Percentiles rank a stretch among this genome's conserved stretches.
These are phyloP conservation scores for Wallacemonas sp. DNA, from an alignment of 208 protist genomes.

Conservation along the genomic window DNA sequence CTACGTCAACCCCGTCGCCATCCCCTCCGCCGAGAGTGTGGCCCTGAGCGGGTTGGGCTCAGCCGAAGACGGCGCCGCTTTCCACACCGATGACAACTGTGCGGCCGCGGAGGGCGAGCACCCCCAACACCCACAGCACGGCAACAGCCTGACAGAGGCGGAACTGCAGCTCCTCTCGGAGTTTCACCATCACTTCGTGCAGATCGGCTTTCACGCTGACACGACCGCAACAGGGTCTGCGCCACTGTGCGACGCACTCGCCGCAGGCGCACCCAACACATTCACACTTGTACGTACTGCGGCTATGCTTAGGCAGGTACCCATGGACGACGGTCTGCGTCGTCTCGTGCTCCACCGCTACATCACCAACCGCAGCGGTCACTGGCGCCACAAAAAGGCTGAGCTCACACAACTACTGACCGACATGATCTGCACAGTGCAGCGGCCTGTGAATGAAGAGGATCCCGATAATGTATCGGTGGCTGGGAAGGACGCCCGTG, in stretches of 20 bases:
- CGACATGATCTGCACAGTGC: conserved; percentile 1
- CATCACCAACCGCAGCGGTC: conserved; percentile 80
- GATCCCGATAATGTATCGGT: background rate
- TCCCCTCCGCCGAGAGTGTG: conserved; percentile 71
- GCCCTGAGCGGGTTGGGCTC: conserved; percentile 18
- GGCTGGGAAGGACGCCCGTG: background rate
- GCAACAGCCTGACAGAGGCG: background rate
- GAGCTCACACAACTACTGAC: conserved; percentile 42
- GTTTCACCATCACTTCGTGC: conserved; percentile 77
- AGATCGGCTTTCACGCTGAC: conserved; percentile 71
- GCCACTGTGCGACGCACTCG: conserved; percentile 62
- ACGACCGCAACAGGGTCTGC: conserved; percentile 36
- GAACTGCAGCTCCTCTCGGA: conserved; percentile 22
- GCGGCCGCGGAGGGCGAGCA: background rate
- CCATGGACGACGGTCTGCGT: conserved; percentile 4
- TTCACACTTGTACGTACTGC: conserved; percentile 79
- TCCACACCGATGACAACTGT: background rate
- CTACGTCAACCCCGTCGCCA: conserved; percentile 76
- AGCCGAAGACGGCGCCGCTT: background rate
- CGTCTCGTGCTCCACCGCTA: conserved; percentile 65
- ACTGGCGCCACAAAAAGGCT: conserved; percentile 49
- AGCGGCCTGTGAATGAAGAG: background rate
- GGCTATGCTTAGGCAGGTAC: conserved; percentile 32
- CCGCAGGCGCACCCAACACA: conserved; percentile 75
- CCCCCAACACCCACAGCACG: background rate